A percentile compares a stretch with the other conserved stretches of the same genome.
Evolutionary conservation across 1,284 basidiomycete genomes (phyloP).

Genomic region (Ganoderma sp.): DNA sequence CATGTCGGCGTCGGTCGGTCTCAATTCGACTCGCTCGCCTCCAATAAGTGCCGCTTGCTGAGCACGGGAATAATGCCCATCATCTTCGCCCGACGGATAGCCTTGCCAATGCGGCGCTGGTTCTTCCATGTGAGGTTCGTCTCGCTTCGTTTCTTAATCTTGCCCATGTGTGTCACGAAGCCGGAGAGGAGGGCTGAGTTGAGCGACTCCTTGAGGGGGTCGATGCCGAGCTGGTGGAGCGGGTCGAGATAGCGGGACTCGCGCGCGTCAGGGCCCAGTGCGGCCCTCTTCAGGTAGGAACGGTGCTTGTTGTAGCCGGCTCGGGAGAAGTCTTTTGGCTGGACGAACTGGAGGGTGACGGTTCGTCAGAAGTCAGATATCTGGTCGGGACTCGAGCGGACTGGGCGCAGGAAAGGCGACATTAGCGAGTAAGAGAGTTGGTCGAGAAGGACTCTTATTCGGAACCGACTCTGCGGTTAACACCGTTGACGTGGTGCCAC

Average conservation of each 20-base stretch:
- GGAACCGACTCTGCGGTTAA: neutral
- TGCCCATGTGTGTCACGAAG: constrained; percentile 86
- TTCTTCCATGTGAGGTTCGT: constrained; percentile 83
- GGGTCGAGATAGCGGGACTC: constrained; percentile 65
- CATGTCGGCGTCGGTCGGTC: neutral
- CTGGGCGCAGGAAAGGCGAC: neutral
- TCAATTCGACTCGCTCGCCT: neutral
- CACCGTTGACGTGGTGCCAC: neutral
- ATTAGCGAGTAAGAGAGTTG: neutral
- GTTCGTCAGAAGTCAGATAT: constrained; percentile 2
- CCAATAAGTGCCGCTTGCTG: constrained; percentile 45
- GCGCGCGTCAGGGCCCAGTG: constrained; percentile 57
- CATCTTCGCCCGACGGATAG: constrained; percentile 89
- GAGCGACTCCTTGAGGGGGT: constrained; percentile 69
- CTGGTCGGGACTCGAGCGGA: neutral
- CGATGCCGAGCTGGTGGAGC: constrained; percentile 69
- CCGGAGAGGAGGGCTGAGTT: constrained; percentile 73
- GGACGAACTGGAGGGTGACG: constrained; percentile 38
- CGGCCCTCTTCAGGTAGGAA: constrained; percentile 35
- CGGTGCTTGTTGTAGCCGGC: constrained; percentile 32
- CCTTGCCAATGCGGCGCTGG: constrained; percentile 85
- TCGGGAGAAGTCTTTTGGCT: constrained; percentile 37
- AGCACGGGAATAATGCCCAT: constrained; percentile 87
- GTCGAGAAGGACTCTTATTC: neutral
- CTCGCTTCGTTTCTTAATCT: constrained; percentile 72